A percentile compares a stretch with the other conserved stretches of the same genome.
Evolutionary conservation across 2,329 filamentous ascomycete genomes (phyloP).

Genomic region (Fusarium anguioides): DNA sequence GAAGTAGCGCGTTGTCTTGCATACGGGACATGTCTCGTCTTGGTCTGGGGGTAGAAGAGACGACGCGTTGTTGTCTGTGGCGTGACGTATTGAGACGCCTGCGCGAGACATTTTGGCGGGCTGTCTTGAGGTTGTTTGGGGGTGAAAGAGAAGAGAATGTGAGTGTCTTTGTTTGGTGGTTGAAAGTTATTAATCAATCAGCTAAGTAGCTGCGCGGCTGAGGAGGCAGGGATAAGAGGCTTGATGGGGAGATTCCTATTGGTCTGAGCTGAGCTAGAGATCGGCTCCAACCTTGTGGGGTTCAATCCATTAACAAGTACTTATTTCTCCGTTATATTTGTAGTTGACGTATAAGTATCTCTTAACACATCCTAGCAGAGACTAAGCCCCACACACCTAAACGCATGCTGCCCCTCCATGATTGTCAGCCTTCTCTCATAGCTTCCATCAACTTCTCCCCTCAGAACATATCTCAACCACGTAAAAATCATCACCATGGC

Average conservation of each 20-base stretch:
- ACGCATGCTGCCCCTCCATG: constrained; percentile 39
- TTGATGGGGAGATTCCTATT: constrained; percentile 30
- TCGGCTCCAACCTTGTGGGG: background rate
- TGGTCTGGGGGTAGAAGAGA: constrained; percentile 41
- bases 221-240: constrained; percentile 26
- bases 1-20: constrained; percentile 96
- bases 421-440: constrained; percentile 47
- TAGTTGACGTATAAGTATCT: too few relatives aligned
- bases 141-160: background rate
- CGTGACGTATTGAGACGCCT: constrained; percentile 48
- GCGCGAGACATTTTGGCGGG: constrained; percentile 48
- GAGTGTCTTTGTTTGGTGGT: constrained; percentile 13
- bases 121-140: too few relatives aligned
- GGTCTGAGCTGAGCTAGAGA: constrained; percentile 10
- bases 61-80: constrained; percentile 26
- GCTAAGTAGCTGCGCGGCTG: constrained; percentile 40
- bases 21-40: constrained; percentile 91
- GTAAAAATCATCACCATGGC: constrained; percentile 50
- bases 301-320: background rate
- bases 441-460: constrained; percentile 36
- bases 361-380: too few relatives aligned
- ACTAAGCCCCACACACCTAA: background rate
- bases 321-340: too few relatives aligned
- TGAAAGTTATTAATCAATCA: constrained; percentile 20
- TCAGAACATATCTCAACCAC: constrained; percentile 10